phyloP scores from a whole-genome alignment of 2,329 filamentous ascomycete genomes.

The Plectosphaerella sp. region DNA sequence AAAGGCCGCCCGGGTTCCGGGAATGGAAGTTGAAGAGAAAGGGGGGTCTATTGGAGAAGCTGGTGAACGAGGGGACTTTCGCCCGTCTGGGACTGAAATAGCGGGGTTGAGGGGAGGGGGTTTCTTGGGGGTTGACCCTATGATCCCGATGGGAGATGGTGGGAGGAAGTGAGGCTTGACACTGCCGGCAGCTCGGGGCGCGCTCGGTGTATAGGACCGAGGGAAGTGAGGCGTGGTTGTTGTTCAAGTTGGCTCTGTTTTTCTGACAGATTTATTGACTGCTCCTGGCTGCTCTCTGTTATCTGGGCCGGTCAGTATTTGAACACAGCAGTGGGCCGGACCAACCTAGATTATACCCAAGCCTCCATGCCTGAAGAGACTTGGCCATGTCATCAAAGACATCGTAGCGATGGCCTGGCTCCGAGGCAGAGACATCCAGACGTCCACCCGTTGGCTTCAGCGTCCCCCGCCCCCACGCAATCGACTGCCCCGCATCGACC shows the following conservation, averaged over 20 bases:
- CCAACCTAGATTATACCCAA: no score
- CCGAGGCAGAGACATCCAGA: no score
- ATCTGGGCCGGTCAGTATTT: no score
- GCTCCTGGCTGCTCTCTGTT: no score
- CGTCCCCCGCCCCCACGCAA: conserved; percentile 1
- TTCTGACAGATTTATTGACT: no score
- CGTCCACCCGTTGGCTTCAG: no score
- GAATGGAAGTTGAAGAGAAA: neutral
- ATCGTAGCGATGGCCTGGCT: no score
- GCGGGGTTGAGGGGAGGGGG: neutral
- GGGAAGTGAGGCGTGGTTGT: neutral
- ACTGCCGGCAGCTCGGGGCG: neutral
- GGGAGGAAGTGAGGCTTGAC: neutral
- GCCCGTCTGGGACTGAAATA: no score
- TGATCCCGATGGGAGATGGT: neutral
- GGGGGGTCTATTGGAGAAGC: neutral
- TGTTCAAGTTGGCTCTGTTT: neutral
- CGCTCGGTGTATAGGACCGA: neutral
- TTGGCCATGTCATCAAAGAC: no score
- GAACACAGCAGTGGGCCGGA: no score
- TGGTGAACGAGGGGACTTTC: neutral
- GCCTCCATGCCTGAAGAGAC: no score
- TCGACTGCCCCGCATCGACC: neutral
- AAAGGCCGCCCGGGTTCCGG: conserved; percentile 9
- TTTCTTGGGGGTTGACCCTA: neutral